These are phyloP conservation scores for Flaveria sonorensis DNA, from an alignment of 129 eudicot genomes.

Conservation along the genomic window DNA sequence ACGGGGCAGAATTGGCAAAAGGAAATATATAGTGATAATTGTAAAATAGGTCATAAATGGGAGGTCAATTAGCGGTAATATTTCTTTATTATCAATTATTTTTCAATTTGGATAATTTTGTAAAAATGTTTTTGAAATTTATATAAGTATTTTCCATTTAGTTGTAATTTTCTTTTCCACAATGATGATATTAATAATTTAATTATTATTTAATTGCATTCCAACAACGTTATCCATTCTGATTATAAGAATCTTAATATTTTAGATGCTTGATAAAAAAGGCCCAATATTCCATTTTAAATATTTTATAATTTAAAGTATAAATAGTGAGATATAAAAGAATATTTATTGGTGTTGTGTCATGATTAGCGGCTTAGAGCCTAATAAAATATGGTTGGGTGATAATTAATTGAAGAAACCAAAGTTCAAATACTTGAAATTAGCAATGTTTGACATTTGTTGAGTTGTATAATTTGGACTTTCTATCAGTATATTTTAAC, in stretches of 20 bases:
- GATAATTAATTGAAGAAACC: conserved; percentile 1
- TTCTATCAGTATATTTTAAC: not conserved
- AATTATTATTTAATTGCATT: not conserved
- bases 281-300: not conserved
- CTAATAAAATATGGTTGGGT: conserved; percentile 18
- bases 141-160: conserved; percentile 10
- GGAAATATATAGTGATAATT: conserved; percentile 22
- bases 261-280: not conserved
- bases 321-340: not conserved
- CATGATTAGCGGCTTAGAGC: not conserved
- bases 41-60: conserved; percentile 34
- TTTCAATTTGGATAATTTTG: conserved; percentile 32
- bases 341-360: conserved; percentile 13
- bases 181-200: not conserved
- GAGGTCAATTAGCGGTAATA: conserved; percentile 16
- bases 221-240: too few relatives aligned
- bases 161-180: not conserved
- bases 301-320: not conserved
- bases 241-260: not conserved
- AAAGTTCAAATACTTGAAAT: conserved; percentile 19
- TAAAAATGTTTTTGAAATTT: conserved; percentile 26
- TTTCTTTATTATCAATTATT: conserved; percentile 24
- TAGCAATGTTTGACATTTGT: conserved; percentile 15
- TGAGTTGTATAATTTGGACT: conserved; percentile 32
- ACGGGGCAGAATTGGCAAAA: not conserved